Evolutionary conservation across 305 asterid genomes (phyloP).

Genomic region (Fraxinus sp.): DNA sequence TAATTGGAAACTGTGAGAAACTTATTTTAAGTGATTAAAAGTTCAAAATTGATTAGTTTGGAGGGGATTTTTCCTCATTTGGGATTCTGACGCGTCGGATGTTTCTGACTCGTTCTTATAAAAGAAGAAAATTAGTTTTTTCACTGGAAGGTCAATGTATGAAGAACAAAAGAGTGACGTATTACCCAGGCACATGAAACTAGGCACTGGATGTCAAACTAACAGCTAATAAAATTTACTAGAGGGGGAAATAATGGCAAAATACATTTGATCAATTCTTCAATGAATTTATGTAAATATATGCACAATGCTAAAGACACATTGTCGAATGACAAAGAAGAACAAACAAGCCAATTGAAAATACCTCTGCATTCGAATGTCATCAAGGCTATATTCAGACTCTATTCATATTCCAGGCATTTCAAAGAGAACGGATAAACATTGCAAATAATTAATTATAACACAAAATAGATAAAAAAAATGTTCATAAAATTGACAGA

Average conservation of each 20-base stretch:
- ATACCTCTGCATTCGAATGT: not conserved
- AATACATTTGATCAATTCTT: not conserved
- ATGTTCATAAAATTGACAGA: too few relatives aligned
- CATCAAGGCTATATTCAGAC: not conserved
- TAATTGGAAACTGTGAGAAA: too few relatives aligned
- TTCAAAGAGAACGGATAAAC: not conserved
- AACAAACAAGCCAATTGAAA: not conserved
- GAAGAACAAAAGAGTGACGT: not conserved
- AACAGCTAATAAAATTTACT: not conserved
- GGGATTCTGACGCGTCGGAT: not conserved
- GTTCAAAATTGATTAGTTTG: not conserved
- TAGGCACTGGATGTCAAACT: not conserved
- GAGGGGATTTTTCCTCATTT: not conserved
- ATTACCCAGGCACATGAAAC: not conserved
- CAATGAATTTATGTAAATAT: not conserved
- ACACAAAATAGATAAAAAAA: too few relatives aligned
- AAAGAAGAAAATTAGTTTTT: not conserved
- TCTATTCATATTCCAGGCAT: not conserved
- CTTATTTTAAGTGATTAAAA: not conserved
- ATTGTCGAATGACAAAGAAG: not conserved
- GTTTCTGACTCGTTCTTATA: not conserved
- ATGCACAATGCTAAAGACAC: not conserved
- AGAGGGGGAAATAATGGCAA: not conserved
- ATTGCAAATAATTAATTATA: not conserved
- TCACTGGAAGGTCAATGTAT: not conserved